Base-by-base conservation (phyloP, 1,284 basidiomycete species). In the Quambalaria eucalypti region DNA sequence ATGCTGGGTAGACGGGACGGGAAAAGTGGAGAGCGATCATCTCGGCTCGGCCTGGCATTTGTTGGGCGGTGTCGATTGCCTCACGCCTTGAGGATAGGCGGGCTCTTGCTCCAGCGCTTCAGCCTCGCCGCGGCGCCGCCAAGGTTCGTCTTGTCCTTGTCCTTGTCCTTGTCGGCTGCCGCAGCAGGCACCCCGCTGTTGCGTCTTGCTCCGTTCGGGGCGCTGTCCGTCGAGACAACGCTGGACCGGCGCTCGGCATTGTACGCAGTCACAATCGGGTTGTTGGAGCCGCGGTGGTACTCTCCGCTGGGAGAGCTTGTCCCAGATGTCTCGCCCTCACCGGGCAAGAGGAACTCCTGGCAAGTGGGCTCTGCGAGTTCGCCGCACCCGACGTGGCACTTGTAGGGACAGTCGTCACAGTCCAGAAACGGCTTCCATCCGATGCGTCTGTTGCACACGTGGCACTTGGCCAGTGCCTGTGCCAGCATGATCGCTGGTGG, bases 321-420 rank as follows among this genome's bases (percentile, higher is more conserved):
- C 23, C 44, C 26, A 51, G 21, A 1, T 51, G 40, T 19, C 21
- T 46, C 6, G 48, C 54, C 10, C 52, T 19, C 4, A 33, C n/a
- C 30, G 1, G 67, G 68, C 44, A 69, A 66, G 1, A 49, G 25
- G 8, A 69, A 26, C 33, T 70, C 68, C 52, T 67, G 68, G 48
- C 69, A 72, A 19, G 65, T 67, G 12, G 68, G 64, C 10, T 62
- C 62, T 4, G 69, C 69, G 12, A 68, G 48, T 28, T 69, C 64
- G 16, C 62, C 66, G 48, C 69, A 72, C 10, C 55, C 66, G 4
- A 70, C 68, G 55, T 72, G 69, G 16, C 68, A 67, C 49, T 68
- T 68, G 59, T 67, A 70, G 16, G 69, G 68, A 44, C 69, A 72
- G 48, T 72, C 69, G 46, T 72, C 69, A 54, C 69, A 72, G 51